Conservation (phyloP, 2,329 filamentous ascomycete genomes). For the Chaetomium sp. region DNA sequence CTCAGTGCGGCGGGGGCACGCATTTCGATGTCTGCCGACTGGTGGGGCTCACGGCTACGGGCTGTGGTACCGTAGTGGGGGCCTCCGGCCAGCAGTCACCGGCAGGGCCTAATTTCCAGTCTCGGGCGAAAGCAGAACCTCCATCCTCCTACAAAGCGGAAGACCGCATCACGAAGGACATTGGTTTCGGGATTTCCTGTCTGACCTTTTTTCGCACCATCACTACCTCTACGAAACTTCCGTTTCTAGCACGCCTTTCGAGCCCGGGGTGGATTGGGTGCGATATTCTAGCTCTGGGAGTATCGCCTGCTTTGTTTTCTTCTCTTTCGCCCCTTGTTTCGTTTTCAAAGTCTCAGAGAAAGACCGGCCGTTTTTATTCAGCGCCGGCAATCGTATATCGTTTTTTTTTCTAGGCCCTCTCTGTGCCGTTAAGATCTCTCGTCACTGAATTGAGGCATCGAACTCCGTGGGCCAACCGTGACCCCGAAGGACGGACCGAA, state of each 20-base stretch:
- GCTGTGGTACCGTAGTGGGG: too few relatives aligned
- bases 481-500: not conserved
- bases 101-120: not conserved
- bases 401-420: not conserved
- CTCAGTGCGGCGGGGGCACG: not conserved
- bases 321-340: not conserved
- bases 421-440: too few relatives aligned
- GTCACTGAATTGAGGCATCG: too few relatives aligned
- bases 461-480: too few relatives aligned
- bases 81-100: too few relatives aligned
- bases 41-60: not conserved
- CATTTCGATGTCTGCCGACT: too few relatives aligned
- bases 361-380: conserved; percentile 27
- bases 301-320: not conserved
- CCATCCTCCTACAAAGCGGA: not conserved
- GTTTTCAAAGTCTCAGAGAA: conserved; percentile 7
- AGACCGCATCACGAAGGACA: not conserved
- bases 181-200: not conserved
- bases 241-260: not conserved
- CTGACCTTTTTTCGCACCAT: not conserved
- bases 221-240: not conserved
- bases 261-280: not conserved
- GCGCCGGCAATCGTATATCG: conserved; percentile 20
- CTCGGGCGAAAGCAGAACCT: conserved; percentile 1
- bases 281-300: not conserved